Evolutionary conservation across 2,329 filamentous ascomycete species (phyloP).

Genomic region (Leptosphaerulina australis): DNA sequence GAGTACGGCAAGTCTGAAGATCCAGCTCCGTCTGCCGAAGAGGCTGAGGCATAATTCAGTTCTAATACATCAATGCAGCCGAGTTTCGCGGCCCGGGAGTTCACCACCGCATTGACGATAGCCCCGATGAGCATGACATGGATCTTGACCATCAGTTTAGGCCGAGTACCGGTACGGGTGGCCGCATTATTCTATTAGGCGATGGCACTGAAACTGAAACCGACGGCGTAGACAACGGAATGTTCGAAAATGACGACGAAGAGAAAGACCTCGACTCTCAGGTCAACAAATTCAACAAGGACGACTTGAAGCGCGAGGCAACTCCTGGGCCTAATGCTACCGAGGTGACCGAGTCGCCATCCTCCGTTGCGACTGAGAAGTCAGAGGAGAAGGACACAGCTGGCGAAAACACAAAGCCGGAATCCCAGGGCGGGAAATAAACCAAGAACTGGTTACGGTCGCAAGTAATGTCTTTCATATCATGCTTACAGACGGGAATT

Average conservation of each 20-base stretch:
- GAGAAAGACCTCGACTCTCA: constrained; percentile 86
- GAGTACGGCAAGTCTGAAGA: constrained; percentile 90
- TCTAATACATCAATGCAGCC: constrained; percentile 51
- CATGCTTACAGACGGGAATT: constrained; percentile 22
- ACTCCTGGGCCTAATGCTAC: constrained; percentile 21
- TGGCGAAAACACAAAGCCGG: constrained; percentile 11
- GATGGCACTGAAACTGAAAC: constrained; percentile 93
- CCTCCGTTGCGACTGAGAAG: constrained; percentile 47
- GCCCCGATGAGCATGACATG: constrained; percentile 69
- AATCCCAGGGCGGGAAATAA: constrained; percentile 19
- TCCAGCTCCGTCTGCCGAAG: constrained; percentile 43
- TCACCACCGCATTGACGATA: constrained; percentile 58
- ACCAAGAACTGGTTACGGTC: constrained; percentile 1
- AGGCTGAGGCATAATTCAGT: constrained; percentile 42
- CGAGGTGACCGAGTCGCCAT: constrained; percentile 44
- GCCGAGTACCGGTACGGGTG: constrained; percentile 67
- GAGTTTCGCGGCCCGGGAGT: constrained; percentile 59
- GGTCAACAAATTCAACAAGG: constrained; percentile 66
- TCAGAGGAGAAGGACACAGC: constrained; percentile 30
- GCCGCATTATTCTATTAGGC: constrained; percentile 91
- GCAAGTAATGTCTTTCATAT: constrained; percentile 25
- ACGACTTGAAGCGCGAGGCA: constrained; percentile 27
- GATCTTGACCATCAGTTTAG: constrained; percentile 71
- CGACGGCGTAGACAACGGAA: constrained; percentile 86
- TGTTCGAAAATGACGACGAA: constrained; percentile 89